Conservation (phyloP, 768 basidiomycete species). For the Boletus sp. region DNA sequence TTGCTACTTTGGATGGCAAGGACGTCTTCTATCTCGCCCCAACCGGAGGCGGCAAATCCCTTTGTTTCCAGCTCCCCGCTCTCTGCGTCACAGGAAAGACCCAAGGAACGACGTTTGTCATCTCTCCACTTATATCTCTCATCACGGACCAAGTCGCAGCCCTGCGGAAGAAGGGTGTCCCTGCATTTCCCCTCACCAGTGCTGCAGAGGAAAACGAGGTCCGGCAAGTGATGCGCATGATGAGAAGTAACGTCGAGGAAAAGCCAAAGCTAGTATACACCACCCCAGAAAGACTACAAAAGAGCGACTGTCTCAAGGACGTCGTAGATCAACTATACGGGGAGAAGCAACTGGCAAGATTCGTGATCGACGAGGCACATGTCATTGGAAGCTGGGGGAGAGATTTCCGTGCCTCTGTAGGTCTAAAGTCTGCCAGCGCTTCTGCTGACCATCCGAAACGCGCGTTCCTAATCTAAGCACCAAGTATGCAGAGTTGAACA, state of each 20-base stretch:
- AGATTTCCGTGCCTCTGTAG: conserved; percentile 82
- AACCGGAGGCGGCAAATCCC: conserved; percentile 89
- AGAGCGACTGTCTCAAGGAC: conserved; percentile 52
- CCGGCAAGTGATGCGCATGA: conserved; percentile 40
- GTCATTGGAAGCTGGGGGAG: conserved; percentile 95
- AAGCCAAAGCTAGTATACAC: conserved; percentile 78
- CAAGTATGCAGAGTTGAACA: conserved; percentile 68
- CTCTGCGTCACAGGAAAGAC: conserved; percentile 71
- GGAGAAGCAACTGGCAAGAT: conserved; percentile 66
- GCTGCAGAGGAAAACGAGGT: conserved; percentile 44
- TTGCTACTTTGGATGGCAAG: conserved; percentile 69
- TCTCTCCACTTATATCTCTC: conserved; percentile 84
- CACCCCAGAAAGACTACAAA: conserved; percentile 86
- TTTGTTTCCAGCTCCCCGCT: conserved; percentile 90
- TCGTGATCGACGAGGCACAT: conserved; percentile 97
- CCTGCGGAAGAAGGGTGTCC: conserved; percentile 60
- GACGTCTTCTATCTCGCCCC: conserved; percentile 97
- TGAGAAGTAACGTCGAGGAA: conserved; percentile 37
- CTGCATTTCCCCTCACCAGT: conserved; percentile 69
- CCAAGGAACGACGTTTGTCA: conserved; percentile 81
- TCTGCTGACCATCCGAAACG: background rate
- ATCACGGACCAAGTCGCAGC: conserved; percentile 87
- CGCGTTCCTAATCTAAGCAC: conserved; percentile 10
- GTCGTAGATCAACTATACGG: conserved; percentile 61
- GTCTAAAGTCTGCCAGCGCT: conserved; percentile 24